phyloP scores from a whole-genome alignment of 2,329 filamentous ascomycete genomes.

The Colletotrichum camelliae region DNA sequence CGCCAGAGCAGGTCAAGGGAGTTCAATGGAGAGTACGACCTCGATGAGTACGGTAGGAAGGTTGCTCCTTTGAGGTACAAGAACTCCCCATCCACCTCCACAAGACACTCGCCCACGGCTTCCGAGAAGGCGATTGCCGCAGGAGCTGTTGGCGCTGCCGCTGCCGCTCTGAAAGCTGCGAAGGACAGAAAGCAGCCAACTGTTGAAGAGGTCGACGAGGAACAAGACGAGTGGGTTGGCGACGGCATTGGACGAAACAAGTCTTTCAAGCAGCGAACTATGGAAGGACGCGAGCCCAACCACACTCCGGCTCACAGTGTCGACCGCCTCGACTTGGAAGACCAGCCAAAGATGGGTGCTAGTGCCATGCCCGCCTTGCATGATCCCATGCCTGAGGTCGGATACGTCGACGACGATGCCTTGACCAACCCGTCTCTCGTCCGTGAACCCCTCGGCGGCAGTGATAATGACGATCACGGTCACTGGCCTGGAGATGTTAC shows the following conservation, averaged over 20 bases:
- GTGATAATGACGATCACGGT: conserved; percentile 29
- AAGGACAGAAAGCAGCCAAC: conserved; percentile 48
- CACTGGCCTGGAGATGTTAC: conserved; percentile 34
- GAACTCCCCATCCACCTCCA: conserved; percentile 59
- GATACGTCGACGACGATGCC: conserved; percentile 71
- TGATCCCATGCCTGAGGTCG: conserved; percentile 80
- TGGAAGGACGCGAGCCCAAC: conserved; percentile 59
- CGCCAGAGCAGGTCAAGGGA: conserved; percentile 49
- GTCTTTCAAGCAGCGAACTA: conserved; percentile 70
- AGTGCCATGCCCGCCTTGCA: conserved; percentile 72
- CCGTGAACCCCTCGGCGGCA: conserved; percentile 71
- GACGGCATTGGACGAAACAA: conserved; percentile 64
- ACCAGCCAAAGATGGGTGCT: conserved; percentile 64
- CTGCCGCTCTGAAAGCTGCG: conserved; percentile 55
- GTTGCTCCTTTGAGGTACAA: conserved; percentile 50
- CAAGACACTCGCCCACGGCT: conserved; percentile 55
- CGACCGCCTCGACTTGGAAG: conserved; percentile 60
- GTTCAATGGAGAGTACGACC: conserved; percentile 58
- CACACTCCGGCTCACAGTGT: conserved; percentile 64
- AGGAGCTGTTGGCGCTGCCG: conserved; percentile 59
- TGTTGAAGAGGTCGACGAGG: conserved; percentile 35
- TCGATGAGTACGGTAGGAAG: conserved; percentile 64
- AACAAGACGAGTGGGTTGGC: conserved; percentile 41
- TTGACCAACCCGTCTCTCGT: conserved; percentile 87
- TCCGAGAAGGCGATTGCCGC: conserved; percentile 64